A percentile compares a stretch with the other conserved stretches of the same genome.
Evolutionary conservation across 1,284 basidiomycete genomes (phyloP).

Genomic region (Rhodotorula sp.): DNA sequence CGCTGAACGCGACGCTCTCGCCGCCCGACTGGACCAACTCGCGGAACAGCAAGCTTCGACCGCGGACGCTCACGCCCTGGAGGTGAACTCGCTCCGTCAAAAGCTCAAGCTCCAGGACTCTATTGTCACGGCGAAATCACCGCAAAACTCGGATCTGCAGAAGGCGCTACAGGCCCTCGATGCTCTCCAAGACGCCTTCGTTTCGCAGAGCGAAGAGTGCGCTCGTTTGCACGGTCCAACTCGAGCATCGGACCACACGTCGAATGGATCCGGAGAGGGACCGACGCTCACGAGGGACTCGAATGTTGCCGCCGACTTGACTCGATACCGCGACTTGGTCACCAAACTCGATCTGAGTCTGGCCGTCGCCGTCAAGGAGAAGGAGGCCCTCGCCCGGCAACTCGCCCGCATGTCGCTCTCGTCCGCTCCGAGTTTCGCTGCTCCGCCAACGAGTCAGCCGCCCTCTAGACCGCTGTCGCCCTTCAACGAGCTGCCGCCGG

Average conservation of each 20-base stretch:
- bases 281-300: not conserved
- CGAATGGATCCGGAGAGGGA: no score
- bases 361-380: slow-evolving; percentile 56
- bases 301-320: slow-evolving; percentile 57
- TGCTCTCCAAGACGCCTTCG: slow-evolving; percentile 48
- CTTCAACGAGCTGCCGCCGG: slow-evolving; percentile 4
- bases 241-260: no score
- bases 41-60: not conserved
- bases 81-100: slow-evolving; percentile 10
- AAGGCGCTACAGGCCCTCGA: slow-evolving; percentile 48
- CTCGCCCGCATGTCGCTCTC: slow-evolving; percentile 28
- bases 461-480: slow-evolving; percentile 19
- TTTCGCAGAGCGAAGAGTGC: slow-evolving; percentile 46
- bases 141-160: slow-evolving; percentile 43
- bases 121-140: not conserved
- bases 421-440: slow-evolving; percentile 5
- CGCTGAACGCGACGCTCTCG: not conserved
- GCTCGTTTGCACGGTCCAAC: no score
- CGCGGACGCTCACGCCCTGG: slow-evolving; percentile 1
- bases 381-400: slow-evolving; percentile 33
- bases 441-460: not conserved
- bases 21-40: not conserved
- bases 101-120: slow-evolving; percentile 1
- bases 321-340: slow-evolving; percentile 68
- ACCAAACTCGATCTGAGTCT: slow-evolving; percentile 73